Percentiles rank a stretch among this genome's conserved stretches.
Conservation (phyloP, 2,329 filamentous ascomycete genomes). For the Verticillium longisporum region DNA sequence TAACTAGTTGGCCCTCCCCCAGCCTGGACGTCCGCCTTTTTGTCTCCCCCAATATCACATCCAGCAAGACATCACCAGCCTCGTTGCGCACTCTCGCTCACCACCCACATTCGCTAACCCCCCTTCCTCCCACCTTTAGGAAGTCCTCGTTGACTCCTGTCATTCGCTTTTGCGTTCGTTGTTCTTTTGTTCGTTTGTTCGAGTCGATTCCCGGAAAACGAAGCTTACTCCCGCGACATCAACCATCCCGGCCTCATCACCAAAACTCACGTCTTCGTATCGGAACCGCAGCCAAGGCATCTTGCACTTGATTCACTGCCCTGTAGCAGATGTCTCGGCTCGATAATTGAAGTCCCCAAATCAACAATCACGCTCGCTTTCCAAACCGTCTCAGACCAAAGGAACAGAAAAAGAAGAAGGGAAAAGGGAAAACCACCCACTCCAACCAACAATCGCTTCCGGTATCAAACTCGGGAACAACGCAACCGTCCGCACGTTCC, state of each 20-base stretch:
- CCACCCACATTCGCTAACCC: conserved; percentile 19
- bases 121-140: conserved; percentile 38
- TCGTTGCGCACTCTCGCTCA: conserved; percentile 7
- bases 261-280: conserved; percentile 1
- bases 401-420: conserved; percentile 10
- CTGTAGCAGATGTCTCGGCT: background rate
- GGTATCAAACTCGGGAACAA: conserved; percentile 5
- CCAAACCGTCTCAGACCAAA: conserved; percentile 4
- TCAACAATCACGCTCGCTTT: conserved; percentile 23
- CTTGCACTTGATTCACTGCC: background rate
- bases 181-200: conserved; percentile 32
- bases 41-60: conserved; percentile 20
- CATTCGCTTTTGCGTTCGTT: conserved; percentile 58
- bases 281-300: background rate
- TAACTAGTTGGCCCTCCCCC: conserved; percentile 29
- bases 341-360: background rate
- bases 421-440: conserved; percentile 11
- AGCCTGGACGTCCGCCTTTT: conserved; percentile 27
- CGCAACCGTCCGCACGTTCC: background rate
- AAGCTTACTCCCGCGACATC: background rate
- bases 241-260: conserved; percentile 1
- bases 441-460: conserved; percentile 31
- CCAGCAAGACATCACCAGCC: conserved; percentile 10
- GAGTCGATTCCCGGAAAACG: background rate
- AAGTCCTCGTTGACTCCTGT: conserved; percentile 71